These are phyloP conservation scores for Leccinum angustisporum DNA, from an alignment of 1,284 basidiomycete species.

Conservation along the genomic window DNA sequence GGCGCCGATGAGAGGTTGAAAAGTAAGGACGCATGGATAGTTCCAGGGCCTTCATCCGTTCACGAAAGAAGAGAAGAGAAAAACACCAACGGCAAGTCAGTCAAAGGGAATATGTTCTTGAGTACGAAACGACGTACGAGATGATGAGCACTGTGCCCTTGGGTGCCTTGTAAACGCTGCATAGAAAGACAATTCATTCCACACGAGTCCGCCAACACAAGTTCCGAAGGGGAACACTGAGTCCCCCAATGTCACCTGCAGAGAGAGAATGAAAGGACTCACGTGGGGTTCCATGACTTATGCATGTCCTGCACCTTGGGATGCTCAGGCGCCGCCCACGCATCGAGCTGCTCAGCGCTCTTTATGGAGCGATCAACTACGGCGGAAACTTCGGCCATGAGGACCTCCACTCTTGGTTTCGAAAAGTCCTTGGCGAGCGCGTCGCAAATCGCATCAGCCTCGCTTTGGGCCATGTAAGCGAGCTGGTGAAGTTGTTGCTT, in stretches of 20 bases:
- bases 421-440: constrained; percentile 30
- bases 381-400: constrained; percentile 25
- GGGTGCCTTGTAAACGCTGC: constrained; percentile 42
- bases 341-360: constrained; percentile 25
- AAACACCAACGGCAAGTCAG: neutral
- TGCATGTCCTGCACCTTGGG: constrained; percentile 27
- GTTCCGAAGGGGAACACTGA: neutral
- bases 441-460: constrained; percentile 27
- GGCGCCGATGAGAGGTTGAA: constrained; percentile 56
- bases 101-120: neutral
- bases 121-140: constrained; percentile 20
- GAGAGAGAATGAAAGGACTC: constrained; percentile 1
- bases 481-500: constrained; percentile 34
- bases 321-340: constrained; percentile 28
- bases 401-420: constrained; percentile 30
- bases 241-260: neutral
- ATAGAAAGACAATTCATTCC: neutral
- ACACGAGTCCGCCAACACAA: neutral
- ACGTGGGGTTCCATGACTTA: constrained; percentile 33
- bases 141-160: constrained; percentile 47
- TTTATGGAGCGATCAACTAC: constrained; percentile 19
- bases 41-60: constrained; percentile 49
- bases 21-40: constrained; percentile 50
- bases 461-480: constrained; percentile 32
- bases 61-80: neutral